phyloP scores from a whole-genome alignment of 495 filamentous ascomycete species.

The Aspergillus ostianus region DNA sequence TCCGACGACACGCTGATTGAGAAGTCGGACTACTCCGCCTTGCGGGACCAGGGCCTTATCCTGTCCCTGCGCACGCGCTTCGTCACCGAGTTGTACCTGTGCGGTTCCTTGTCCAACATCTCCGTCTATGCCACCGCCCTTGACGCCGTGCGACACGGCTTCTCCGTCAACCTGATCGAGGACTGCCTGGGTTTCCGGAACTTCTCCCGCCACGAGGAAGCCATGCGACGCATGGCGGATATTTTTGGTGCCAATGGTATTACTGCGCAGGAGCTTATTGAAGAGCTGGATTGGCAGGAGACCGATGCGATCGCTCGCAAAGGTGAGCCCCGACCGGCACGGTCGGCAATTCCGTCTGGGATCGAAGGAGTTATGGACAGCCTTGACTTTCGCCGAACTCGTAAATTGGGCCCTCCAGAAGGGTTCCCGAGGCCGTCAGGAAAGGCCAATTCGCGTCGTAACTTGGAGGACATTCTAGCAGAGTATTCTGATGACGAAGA shows the following conservation, averaged over 20 bases:
- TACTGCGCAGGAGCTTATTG: conserved; percentile 56
- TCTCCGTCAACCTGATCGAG: conserved; percentile 78
- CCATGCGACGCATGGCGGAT: conserved; percentile 72
- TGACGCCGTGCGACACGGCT: conserved; percentile 84
- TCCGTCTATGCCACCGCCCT: conserved; percentile 90
- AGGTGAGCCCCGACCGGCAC: conserved; percentile 17
- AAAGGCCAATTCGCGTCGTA: conserved; percentile 3
- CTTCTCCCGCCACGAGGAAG: conserved; percentile 67
- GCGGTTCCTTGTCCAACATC: conserved; percentile 83
- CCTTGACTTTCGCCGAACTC: conserved; percentile 26
- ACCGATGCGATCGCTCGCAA: conserved; percentile 40
- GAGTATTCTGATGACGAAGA: conserved; percentile 23
- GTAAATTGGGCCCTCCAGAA: neutral
- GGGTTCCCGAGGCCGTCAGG: conserved; percentile 1
- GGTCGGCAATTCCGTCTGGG: conserved; percentile 24
- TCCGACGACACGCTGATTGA: conserved; percentile 64
- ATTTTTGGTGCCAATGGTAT: conserved; percentile 70
- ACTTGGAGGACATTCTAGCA: conserved; percentile 18
- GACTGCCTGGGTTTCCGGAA: conserved; percentile 87
- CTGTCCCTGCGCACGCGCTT: conserved; percentile 70
- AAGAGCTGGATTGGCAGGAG: conserved; percentile 49
- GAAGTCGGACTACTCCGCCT: conserved; percentile 88
- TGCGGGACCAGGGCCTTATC: conserved; percentile 70
- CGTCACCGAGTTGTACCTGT: conserved; percentile 88
- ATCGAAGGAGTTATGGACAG: conserved; percentile 41